A percentile compares a stretch with the other conserved stretches of the same genome.
phyloP scores from a whole-genome alignment of 2,329 filamentous ascomycete genomes.

The Raffaelea deltoideospora region DNA sequence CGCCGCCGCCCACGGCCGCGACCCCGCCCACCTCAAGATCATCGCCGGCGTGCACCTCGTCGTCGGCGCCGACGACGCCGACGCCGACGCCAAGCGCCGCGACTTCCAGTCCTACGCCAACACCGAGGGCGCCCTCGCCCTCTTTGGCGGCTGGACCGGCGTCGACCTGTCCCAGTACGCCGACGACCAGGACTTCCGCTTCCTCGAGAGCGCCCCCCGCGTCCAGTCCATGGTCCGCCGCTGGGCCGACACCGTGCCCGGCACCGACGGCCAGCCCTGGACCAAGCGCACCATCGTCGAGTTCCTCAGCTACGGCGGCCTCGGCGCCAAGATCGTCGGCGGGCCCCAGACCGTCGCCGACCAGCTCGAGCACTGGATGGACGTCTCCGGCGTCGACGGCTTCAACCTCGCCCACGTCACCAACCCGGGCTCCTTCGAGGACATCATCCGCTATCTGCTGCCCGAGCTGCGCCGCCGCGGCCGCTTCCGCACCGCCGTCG shows the following conservation, averaged over 20 bases:
- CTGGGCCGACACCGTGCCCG: slow-evolving; percentile 4
- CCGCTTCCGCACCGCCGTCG: slow-evolving; percentile 1
- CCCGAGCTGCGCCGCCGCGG: slow-evolving; percentile 46
- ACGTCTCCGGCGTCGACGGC: slow-evolving; percentile 55
- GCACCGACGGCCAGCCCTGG: slow-evolving; percentile 6
- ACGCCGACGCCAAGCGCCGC: slow-evolving; percentile 9
- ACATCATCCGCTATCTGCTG: slow-evolving; percentile 47
- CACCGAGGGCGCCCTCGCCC: slow-evolving; percentile 11
- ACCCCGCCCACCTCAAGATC: slow-evolving; percentile 9
- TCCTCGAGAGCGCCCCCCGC: slow-evolving; percentile 1
- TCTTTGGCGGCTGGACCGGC: slow-evolving; percentile 13
- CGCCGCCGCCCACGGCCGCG: slow-evolving; percentile 7
- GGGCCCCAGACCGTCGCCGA: slow-evolving; percentile 51
- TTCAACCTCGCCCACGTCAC: slow-evolving; percentile 45
- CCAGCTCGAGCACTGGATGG: slow-evolving; percentile 50
- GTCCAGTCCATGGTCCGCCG: slow-evolving; percentile 4
- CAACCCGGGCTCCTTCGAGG: slow-evolving; percentile 45
- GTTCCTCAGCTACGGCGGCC: slow-evolving; percentile 9
- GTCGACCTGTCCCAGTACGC: slow-evolving; percentile 12
- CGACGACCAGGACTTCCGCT: slow-evolving; percentile 11
- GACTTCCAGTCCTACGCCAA: slow-evolving; percentile 6
- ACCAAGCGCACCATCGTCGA: slow-evolving; percentile 9
- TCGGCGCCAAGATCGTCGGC: slow-evolving; percentile 32
- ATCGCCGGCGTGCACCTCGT: slow-evolving; percentile 8
- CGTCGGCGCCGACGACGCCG: slow-evolving; percentile 9